Evolutionary conservation across 2,329 filamentous ascomycete genomes (phyloP), one percentile per base, ranked within the genome.

Genomic region (Podosphaera aphanis): DNA sequence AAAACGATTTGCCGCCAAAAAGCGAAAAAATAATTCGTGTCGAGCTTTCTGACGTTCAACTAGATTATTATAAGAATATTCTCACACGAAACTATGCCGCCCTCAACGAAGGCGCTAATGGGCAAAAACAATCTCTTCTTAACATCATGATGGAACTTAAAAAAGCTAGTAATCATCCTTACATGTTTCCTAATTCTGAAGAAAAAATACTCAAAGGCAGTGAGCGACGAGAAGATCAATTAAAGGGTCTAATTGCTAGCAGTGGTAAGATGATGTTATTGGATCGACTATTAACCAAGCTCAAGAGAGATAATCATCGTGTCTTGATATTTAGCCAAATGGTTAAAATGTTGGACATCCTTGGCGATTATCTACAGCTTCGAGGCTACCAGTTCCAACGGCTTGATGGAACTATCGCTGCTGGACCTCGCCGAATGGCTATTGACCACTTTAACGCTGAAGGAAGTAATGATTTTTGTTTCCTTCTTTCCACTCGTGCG

Each of bases 131-230:
- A 53, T 95, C 88, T 0, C 66, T 98, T 13, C 67, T 98, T 51
- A 98, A 98, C 62, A 90, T 98, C 60, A 94, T 98, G 75, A 98
- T 98, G 90, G 90, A 98, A 62, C 63, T 98, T 57, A 98, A 98
- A 67, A 98, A 98, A 63, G 85, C 90, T 60, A 95, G 88, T 64
- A 98, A 98, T 57, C 90, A 98, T 59, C 88, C 90, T 1, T 93
- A 94, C 64, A 92, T 98, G 79, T 95, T 98, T 55, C 80, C 83
- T 2, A 86, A 85, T 50, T 88, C 85, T 2, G 90, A 98, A 59
- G 83, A 93, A 48, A 83, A 81, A 53, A 83, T 95, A 11, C 64
- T 95, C 44, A 78, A 74, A 49, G 84, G 83, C 13, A 85, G 79
- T 56, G 72, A 73, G 45, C 77, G 82, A 18, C 80, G 86, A 25